Evolutionary conservation across 176 grass and related monocot species (phyloP).

Genomic region (Carex pumila): DNA sequence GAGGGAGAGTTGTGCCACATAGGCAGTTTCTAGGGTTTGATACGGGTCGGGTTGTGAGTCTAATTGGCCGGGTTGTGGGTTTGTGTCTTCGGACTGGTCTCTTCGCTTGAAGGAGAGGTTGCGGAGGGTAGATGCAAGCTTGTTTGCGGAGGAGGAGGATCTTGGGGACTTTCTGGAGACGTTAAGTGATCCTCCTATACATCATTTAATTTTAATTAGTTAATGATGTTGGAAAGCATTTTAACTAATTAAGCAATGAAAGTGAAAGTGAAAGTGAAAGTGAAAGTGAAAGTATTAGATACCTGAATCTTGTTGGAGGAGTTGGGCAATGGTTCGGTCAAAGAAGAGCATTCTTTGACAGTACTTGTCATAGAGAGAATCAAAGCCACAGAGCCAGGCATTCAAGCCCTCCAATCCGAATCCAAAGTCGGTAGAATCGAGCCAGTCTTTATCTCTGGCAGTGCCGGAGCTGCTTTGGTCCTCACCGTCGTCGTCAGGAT

Average conservation of each 20-base stretch:
- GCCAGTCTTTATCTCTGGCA: slow-evolving; percentile 34
- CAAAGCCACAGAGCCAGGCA: slow-evolving; percentile 49
- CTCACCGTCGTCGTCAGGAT: slow-evolving; percentile 37
- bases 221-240: not conserved
- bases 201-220: not conserved
- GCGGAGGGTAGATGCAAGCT: slow-evolving; percentile 60
- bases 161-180: slow-evolving; percentile 53
- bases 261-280: no score
- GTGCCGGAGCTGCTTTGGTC: slow-evolving; percentile 48
- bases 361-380: slow-evolving; percentile 71
- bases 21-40: slow-evolving; percentile 70
- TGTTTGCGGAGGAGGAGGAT: slow-evolving; percentile 44
- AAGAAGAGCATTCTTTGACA: slow-evolving; percentile 75
- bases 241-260: no score
- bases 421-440: not conserved
- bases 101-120: slow-evolving; percentile 81
- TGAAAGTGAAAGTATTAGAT: not conserved
- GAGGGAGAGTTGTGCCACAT: slow-evolving; percentile 77
- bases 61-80: slow-evolving; percentile 24
- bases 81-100: slow-evolving; percentile 36
- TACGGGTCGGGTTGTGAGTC: slow-evolving; percentile 45
- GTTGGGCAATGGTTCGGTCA: slow-evolving; percentile 55
- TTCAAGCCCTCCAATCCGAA: slow-evolving; percentile 1
- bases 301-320: slow-evolving; percentile 63
- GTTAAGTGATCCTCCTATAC: slow-evolving; percentile 47